Conservation (phyloP, 2,329 filamentous ascomycete species). For the Fusarium torreyae region DNA sequence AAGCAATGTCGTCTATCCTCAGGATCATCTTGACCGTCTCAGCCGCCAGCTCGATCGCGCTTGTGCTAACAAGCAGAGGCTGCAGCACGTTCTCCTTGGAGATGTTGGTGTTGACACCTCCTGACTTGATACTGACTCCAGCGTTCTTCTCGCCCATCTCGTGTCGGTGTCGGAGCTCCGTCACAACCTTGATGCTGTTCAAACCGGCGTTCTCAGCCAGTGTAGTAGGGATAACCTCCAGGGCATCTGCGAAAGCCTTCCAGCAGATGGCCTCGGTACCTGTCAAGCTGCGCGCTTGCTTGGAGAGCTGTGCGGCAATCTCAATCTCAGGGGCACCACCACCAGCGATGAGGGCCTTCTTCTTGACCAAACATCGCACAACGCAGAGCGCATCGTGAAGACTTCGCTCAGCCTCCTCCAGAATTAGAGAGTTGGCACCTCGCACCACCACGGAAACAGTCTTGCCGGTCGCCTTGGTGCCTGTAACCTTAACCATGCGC, state of each 20-base stretch:
- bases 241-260: constrained; percentile 98
- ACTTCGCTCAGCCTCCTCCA: constrained; percentile 97
- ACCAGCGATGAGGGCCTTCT: constrained; percentile 98
- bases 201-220: constrained; percentile 97
- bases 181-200: constrained; percentile 99
- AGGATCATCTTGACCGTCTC: constrained; percentile 98
- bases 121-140: constrained; percentile 97
- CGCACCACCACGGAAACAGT: constrained; percentile 96
- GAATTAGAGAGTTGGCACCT: constrained; percentile 92
- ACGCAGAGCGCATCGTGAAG: constrained; percentile 98
- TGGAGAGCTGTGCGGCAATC: constrained; percentile 88
- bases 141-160: constrained; percentile 96
- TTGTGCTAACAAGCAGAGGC: constrained; percentile 95
- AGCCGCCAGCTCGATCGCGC: constrained; percentile 94
- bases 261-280: constrained; percentile 98
- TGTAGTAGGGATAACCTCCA: constrained; percentile 97
- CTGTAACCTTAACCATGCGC: constrained; percentile 94
- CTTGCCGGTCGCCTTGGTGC: constrained; percentile 86
- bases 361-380: constrained; percentile 97
- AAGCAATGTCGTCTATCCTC: constrained; percentile 76
- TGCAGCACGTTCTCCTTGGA: constrained; percentile 97
- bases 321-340: constrained; percentile 97
- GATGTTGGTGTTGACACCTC: constrained; percentile 97
- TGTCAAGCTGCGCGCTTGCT: constrained; percentile 84
- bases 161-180: constrained; percentile 93